Conservation (phyloP, 2,329 filamentous ascomycete species). For the Stagonosporopsis cucurbitacearum region DNA sequence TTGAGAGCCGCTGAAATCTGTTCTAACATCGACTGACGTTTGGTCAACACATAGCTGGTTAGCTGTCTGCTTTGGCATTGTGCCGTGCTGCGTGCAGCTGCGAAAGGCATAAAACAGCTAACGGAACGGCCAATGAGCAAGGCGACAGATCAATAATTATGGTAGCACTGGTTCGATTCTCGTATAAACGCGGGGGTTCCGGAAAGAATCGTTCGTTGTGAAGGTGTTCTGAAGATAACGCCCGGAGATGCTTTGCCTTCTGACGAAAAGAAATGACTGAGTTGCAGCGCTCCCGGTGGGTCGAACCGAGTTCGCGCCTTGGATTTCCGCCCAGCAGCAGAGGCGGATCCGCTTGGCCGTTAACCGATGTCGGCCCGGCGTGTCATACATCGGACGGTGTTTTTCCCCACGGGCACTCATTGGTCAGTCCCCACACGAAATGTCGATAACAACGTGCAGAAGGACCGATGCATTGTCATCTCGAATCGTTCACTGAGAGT, state of each 20-base stretch:
- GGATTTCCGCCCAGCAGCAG: not conserved
- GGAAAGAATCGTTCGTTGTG: not conserved
- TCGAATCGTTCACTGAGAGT: not conserved
- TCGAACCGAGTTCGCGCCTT: not conserved
- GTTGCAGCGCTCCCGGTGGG: not conserved
- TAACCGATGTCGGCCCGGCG: constrained; percentile 12
- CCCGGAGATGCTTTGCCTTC: not conserved
- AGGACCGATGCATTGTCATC: constrained; percentile 5
- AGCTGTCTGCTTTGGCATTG: not conserved
- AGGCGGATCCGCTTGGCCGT: constrained; percentile 6
- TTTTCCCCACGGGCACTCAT: constrained; percentile 9
- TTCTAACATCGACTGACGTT: too few relatives aligned
- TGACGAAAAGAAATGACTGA: constrained; percentile 15
- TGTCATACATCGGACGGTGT: not conserved
- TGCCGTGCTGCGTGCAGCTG: not conserved
- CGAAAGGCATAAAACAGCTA: not conserved
- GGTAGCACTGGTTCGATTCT: not conserved
- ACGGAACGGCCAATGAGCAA: not conserved
- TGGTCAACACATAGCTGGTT: too few relatives aligned
- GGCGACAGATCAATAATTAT: not conserved
- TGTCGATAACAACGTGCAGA: constrained; percentile 3
- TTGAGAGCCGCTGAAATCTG: too few relatives aligned
- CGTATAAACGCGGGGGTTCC: not conserved
- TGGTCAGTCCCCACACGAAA: not conserved
- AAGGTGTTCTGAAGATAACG: constrained; percentile 3